Conservation (phyloP, 1,284 basidiomycete species). For the Crucibulum parvulum region DNA sequence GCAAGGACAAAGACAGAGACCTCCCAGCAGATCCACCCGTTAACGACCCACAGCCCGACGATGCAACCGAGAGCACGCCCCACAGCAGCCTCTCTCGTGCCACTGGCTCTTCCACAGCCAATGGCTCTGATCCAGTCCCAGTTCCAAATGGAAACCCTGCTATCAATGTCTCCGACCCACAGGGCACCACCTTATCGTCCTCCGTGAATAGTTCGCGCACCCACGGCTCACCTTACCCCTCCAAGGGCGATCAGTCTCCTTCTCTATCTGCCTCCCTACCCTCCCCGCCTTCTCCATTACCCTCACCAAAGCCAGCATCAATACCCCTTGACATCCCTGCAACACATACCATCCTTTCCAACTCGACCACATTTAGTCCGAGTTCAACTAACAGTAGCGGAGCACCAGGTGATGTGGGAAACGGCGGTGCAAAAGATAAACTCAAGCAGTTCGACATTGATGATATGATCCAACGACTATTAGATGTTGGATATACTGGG, state of each 20-base stretch:
- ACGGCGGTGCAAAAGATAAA: conserved; percentile 61
- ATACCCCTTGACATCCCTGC: conserved; percentile 78
- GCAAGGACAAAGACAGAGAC: conserved; percentile 72
- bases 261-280: conserved; percentile 34
- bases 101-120: conserved; percentile 38
- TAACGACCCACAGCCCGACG: conserved; percentile 31
- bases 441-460: conserved; percentile 89
- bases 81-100: conserved; percentile 52
- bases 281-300: conserved; percentile 39
- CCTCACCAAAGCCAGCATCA: conserved; percentile 52
- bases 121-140: conserved; percentile 38
- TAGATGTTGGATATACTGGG: conserved; percentile 98
- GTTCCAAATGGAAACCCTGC: conserved; percentile 50
- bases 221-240: conserved; percentile 43
- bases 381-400: conserved; percentile 55
- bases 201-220: conserved; percentile 23
- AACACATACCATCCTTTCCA: conserved; percentile 77
- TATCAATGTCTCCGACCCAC: conserved; percentile 60
- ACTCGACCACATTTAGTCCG: conserved; percentile 53
- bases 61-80: conserved; percentile 46
- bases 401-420: conserved; percentile 52
- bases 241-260: conserved; percentile 40
- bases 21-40: conserved; percentile 33
- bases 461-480: conserved; percentile 96
- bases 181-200: conserved; percentile 41